These are phyloP conservation scores for Verbascum thapsus DNA, from an alignment of 257 asterid genomes.

Conservation along the genomic window DNA sequence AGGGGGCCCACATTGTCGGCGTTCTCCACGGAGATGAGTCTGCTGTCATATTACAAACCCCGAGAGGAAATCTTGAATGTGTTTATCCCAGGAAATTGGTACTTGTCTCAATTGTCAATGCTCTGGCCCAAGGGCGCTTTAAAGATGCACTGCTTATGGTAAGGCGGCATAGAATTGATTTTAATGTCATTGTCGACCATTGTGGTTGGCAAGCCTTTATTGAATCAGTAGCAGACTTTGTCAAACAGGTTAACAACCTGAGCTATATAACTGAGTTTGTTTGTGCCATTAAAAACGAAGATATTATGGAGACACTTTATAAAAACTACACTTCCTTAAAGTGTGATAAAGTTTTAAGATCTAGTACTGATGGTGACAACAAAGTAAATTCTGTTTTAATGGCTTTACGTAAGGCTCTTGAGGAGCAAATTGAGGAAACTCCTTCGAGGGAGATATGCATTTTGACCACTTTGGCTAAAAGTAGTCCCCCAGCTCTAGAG, in stretches of 20 bases:
- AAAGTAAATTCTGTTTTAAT: conserved; percentile 61
- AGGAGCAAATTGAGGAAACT: conserved; percentile 65
- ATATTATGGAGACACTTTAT: conserved; percentile 77
- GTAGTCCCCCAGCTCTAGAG: conserved; percentile 84
- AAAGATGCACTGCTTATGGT: conserved; percentile 84
- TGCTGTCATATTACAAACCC: conserved; percentile 81
- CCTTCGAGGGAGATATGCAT: conserved; percentile 93
- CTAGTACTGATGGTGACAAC: conserved; percentile 40
- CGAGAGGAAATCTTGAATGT: conserved; percentile 96
- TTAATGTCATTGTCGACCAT: conserved; percentile 82
- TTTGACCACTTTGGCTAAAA: conserved; percentile 87
- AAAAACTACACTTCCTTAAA: conserved; percentile 47
- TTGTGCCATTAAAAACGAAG: conserved; percentile 74
- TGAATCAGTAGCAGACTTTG: conserved; percentile 71
- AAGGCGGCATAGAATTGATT: conserved; percentile 92
- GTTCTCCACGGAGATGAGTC: conserved; percentile 96
- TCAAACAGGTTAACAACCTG: conserved; percentile 75
- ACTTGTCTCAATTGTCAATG: conserved; percentile 75
- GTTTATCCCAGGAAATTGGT: conserved; percentile 91
- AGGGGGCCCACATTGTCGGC: conserved; percentile 76
- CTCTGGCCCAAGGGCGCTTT: conserved; percentile 69
- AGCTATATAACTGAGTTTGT: conserved; percentile 84
- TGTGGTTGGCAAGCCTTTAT: conserved; percentile 84
- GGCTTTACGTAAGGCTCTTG: conserved; percentile 82
- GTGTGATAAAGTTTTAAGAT: conserved; percentile 33